These are phyloP conservation scores for Teratosphaeria zuluensis DNA, from an alignment of 2,329 filamentous ascomycete genomes.

Conservation along the genomic window DNA sequence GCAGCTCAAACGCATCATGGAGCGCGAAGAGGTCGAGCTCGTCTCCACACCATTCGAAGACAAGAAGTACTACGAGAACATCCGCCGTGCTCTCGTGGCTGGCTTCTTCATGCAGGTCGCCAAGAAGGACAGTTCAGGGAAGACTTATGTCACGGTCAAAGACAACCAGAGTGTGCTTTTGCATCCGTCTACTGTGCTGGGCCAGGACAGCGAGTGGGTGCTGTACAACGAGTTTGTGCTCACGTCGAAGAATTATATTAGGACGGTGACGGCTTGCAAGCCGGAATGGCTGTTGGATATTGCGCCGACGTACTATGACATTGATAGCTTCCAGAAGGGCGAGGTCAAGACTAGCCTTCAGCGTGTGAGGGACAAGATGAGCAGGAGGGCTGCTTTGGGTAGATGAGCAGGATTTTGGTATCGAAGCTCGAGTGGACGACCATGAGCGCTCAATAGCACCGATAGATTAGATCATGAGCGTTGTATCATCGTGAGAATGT, in stretches of 20 bases:
- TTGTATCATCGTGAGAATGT: background rate
- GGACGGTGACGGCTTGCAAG: constrained; percentile 82
- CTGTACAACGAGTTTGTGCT: constrained; percentile 98
- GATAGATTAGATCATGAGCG: background rate
- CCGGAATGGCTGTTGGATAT: constrained; percentile 96
- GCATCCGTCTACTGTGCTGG: constrained; percentile 84
- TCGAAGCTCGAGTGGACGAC: background rate
- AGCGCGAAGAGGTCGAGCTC: constrained; percentile 76
- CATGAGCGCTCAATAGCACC: background rate
- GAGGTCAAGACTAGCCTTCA: constrained; percentile 65
- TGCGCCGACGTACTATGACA: constrained; percentile 83
- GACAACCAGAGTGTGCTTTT: constrained; percentile 89
- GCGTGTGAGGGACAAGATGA: constrained; percentile 45
- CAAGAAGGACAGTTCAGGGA: constrained; percentile 79
- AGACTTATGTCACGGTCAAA: constrained; percentile 91
- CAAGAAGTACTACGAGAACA: constrained; percentile 97
- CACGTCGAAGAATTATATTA: constrained; percentile 95
- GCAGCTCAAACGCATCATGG: constrained; percentile 94
- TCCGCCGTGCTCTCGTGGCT: constrained; percentile 78
- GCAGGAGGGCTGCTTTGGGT: constrained; percentile 27
- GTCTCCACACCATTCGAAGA: constrained; percentile 84
- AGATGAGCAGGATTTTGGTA: background rate
- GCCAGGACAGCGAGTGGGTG: constrained; percentile 88
- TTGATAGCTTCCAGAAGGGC: constrained; percentile 70
- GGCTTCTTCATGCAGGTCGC: constrained; percentile 99